Evolutionary conservation across 495 filamentous ascomycete genomes (phyloP), one percentile per base, ranked within the genome.

Genomic region (Xylaria cubensis): DNA sequence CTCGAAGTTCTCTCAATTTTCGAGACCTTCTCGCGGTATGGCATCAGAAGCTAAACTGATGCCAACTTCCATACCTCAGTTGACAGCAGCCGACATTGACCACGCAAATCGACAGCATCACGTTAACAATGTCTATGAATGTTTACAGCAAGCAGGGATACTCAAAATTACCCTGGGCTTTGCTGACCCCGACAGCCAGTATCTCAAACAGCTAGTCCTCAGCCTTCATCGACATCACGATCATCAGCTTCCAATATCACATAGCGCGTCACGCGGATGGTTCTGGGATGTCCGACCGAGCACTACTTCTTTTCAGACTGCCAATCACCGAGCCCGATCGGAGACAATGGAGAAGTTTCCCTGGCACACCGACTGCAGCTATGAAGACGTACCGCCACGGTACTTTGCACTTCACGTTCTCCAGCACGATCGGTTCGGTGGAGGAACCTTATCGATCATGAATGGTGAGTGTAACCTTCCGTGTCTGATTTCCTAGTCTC

Each of bases 201-300:
- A 82, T 64, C 72, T 83, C 4, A 69, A 76, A 19, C 29, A 75
- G 2, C 72, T 84, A 4, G 56, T 84, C 34, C 17, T 71, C 0
- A 78, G 69, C 24, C 78, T 83, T 1, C 75, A 82, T 55, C 64
- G 69, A 55, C 15, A 75, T 26, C 75, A 81, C 63, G 51, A 26
- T 1, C 82, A 84, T 41, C 76, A 77, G 2, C 76, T 82, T 1
- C 81, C 82, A 4, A 79, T 83, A 55, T 73, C 76, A 4, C 82
- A 84, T 66, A 81, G 80, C 50, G 79, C 81, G 5, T 55, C 73
- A 1, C 73, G 78, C 0, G 82, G 82, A 32, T 83, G 79, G 79
- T 81, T 82, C 32, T 83, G 79, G 81, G 81, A 83, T 50, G 69
- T 82, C 21, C 78, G 78, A 2, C 79, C 80, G 7, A 68, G 51